Evolutionary conservation across 805 yeast species (phyloP).

Genomic region (Saccharomyces eubayanus): DNA sequence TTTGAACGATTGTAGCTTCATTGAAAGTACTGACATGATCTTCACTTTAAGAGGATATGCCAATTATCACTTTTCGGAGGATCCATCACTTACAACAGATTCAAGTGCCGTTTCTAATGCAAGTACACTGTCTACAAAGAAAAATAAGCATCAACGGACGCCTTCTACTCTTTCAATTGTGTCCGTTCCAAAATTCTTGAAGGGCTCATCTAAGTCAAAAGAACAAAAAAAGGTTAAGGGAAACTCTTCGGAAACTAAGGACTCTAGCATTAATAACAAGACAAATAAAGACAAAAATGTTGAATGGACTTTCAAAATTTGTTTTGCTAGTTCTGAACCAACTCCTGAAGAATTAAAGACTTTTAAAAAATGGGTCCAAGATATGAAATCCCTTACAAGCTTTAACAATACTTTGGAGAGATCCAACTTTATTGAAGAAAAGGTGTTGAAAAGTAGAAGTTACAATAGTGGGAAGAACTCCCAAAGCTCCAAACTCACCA

Average conservation of each 20-base stretch:
- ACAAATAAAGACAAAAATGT: conserved; percentile 5
- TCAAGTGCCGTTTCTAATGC: conserved; percentile 11
- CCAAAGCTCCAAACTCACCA: background rate
- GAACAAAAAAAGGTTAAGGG: background rate
- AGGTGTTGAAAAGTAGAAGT: conserved; percentile 14
- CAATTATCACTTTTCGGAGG: background rate
- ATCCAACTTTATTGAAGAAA: conserved; percentile 38
- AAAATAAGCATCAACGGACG: conserved; percentile 5
- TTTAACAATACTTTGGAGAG: conserved; percentile 43
- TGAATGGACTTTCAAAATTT: conserved; percentile 23
- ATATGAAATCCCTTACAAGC: conserved; percentile 43
- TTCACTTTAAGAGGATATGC: background rate
- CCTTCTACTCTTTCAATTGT: conserved; percentile 14
- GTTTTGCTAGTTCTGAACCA: conserved; percentile 22
- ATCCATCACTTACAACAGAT: conserved; percentile 1
- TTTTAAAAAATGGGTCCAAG: conserved; percentile 46
- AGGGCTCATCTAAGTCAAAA: conserved; percentile 10
- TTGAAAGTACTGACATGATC: conserved; percentile 27
- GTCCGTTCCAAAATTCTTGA: conserved; percentile 16
- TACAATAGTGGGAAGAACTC: background rate
- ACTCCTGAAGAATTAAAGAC: conserved; percentile 38
- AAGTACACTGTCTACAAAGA: background rate
- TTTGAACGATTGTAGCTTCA: conserved; percentile 30
- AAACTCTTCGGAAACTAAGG: conserved; percentile 6
- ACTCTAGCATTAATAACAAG: background rate